A percentile compares a stretch with the other conserved stretches of the same genome.
phyloP scores from a whole-genome alignment of 345 rosid genomes.

The Heritiera littoralis region DNA sequence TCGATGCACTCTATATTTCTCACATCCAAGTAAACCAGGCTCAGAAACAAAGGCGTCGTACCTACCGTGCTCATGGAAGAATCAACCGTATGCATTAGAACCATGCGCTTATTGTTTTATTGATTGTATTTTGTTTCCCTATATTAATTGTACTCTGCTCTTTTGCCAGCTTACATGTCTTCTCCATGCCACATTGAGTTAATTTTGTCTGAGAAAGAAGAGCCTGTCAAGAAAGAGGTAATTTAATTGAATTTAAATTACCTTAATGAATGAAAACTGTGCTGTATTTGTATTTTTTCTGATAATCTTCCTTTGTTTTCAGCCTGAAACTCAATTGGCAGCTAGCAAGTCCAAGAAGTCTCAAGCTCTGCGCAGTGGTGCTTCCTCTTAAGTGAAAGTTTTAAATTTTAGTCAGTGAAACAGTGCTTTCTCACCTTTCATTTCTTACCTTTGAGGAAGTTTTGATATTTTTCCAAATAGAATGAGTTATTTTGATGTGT shows the following conservation, averaged over 20 bases:
- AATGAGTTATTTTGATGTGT: constrained; percentile 29
- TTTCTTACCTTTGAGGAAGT: neutral
- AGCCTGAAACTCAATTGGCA: constrained; percentile 90
- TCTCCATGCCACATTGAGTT: constrained; percentile 96
- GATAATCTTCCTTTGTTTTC: constrained; percentile 21
- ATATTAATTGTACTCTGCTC: neutral
- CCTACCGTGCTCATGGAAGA: constrained; percentile 99
- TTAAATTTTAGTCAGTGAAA: neutral
- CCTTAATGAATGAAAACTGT: neutral
- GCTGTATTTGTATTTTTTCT: neutral
- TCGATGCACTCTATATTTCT: constrained; percentile 73
- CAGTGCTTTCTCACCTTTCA: neutral
- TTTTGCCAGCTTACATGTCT: constrained; percentile 83
- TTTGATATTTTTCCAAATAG: constrained; percentile 28
- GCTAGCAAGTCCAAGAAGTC: constrained; percentile 73
- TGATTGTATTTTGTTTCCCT: no score
- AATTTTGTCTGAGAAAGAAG: constrained; percentile 89
- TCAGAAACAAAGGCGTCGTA: constrained; percentile 88
- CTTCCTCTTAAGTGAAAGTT: constrained; percentile 27
- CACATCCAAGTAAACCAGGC: constrained; percentile 99
- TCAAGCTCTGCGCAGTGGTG: constrained; percentile 39
- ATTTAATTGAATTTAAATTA: neutral
- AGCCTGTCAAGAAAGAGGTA: constrained; percentile 95
- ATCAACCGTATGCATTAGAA: constrained; percentile 67
- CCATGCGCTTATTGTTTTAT: neutral